Conservation (phyloP, 768 basidiomycete genomes). For the Mycena vitilis region DNA sequence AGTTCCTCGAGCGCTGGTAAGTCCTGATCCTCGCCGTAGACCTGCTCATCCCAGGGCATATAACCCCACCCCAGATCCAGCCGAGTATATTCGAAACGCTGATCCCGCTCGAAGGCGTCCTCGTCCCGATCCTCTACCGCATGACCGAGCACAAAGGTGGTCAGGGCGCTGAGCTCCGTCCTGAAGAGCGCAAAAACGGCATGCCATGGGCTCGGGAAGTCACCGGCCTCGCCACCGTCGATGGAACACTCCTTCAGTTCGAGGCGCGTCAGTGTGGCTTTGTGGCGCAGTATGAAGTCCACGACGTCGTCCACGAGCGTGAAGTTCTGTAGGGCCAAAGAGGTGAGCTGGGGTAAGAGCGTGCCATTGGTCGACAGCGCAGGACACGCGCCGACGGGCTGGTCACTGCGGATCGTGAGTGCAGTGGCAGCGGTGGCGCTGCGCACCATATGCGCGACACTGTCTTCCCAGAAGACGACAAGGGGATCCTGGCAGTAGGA, state of each 20-base stretch:
- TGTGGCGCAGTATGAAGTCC: too few relatives aligned
- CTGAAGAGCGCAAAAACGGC: slow-evolving; percentile 5
- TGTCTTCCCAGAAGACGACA: slow-evolving; percentile 16
- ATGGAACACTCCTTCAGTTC: not conserved
- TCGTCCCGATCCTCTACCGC: not conserved
- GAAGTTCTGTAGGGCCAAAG: too few relatives aligned
- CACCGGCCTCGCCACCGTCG: not conserved
- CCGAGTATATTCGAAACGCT: slow-evolving; percentile 9
- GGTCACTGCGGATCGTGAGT: slow-evolving; percentile 18
- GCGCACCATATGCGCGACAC: slow-evolving; percentile 12
- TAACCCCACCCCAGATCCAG: not conserved
- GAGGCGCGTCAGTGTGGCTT: too few relatives aligned
- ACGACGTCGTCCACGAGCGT: too few relatives aligned
- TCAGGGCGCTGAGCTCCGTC: not conserved
- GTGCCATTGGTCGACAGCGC: too few relatives aligned
- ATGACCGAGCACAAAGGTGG: not conserved
- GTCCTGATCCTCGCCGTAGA: not conserved
- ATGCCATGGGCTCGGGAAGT: slow-evolving; percentile 17
- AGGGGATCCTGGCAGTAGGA: not conserved
- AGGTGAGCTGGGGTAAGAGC: not conserved
- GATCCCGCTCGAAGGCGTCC: not conserved
- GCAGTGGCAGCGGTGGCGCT: not conserved
- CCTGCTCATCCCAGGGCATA: not conserved
- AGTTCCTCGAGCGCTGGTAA: slow-evolving; percentile 6
- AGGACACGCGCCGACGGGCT: slow-evolving; percentile 11